Conservation (phyloP, 345 rosid genomes). For the Cardamine resedifolia region DNA sequence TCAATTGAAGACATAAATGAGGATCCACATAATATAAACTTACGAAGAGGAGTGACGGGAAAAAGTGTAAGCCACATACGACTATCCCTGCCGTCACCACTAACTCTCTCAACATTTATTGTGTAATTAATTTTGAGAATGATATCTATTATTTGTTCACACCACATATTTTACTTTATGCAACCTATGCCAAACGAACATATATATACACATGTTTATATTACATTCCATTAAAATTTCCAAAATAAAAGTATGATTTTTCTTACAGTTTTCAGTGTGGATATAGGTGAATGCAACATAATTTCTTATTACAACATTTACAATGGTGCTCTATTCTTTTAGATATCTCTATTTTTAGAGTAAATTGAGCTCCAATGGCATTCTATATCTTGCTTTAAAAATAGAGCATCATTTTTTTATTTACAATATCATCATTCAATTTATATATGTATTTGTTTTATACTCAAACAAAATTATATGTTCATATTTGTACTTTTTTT, state of each 20-base stretch:
- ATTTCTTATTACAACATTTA: too few relatives aligned
- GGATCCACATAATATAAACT: slow-evolving; percentile 9
- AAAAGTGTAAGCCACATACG: slow-evolving; percentile 25
- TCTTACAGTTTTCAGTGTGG: neutral
- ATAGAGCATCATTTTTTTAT: too few relatives aligned
- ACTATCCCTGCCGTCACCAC: slow-evolving; percentile 29
- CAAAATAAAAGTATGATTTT: neutral
- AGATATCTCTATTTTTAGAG: too few relatives aligned
- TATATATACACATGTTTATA: slow-evolving; percentile 11
- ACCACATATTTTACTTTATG: slow-evolving; percentile 26
- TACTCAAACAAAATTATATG: too few relatives aligned
- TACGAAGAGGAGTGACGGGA: slow-evolving; percentile 24
- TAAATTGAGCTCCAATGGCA: too few relatives aligned
- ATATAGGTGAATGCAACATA: neutral
- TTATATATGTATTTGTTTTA: too few relatives aligned
- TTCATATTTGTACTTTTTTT: too few relatives aligned
- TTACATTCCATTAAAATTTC: neutral
- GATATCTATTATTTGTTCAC: slow-evolving; percentile 19
- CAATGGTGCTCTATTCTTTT: too few relatives aligned
- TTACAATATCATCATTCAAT: too few relatives aligned
- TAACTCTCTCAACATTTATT: slow-evolving; percentile 31
- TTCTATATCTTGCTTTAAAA: too few relatives aligned
- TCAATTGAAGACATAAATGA: neutral
- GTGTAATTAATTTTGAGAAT: slow-evolving; percentile 28
- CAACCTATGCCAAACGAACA: slow-evolving; percentile 18